Evolutionary conservation across 2,329 filamentous ascomycete species (phyloP).

Genomic region (Neonectria faginata): DNA sequence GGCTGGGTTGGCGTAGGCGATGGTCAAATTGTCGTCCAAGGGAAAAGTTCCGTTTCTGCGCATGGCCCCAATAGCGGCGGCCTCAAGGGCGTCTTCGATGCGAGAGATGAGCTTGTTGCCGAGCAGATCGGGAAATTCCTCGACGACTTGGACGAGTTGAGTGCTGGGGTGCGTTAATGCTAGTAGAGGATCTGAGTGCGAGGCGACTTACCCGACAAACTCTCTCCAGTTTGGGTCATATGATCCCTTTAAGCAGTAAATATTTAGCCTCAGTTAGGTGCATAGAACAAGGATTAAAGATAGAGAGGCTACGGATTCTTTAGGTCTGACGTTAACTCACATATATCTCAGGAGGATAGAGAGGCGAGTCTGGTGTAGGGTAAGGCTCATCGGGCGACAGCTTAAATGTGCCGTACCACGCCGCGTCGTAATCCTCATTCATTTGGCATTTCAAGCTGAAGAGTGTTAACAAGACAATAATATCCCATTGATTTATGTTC

Average conservation of each 20-base stretch:
- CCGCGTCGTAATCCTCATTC: conserved; percentile 51
- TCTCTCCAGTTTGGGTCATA: conserved; percentile 53
- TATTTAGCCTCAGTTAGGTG: neutral
- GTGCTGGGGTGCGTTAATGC: conserved; percentile 35
- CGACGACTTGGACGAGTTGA: conserved; percentile 51
- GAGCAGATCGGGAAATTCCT: conserved; percentile 50
- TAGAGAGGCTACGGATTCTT: neutral
- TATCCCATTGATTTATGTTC: neutral
- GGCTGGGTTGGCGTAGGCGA: conserved; percentile 56
- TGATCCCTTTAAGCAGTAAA: conserved; percentile 1
- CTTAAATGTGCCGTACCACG: conserved; percentile 57
- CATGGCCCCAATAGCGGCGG: conserved; percentile 54
- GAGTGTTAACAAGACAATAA: neutral
- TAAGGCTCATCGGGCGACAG: conserved; percentile 54
- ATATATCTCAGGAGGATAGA: conserved; percentile 43
- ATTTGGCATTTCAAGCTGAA: conserved; percentile 49
- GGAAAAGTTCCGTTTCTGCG: conserved; percentile 55
- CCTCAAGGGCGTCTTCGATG: conserved; percentile 53
- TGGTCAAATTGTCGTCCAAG: conserved; percentile 51
- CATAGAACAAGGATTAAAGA: neutral
- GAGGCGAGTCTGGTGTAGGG: conserved; percentile 49
- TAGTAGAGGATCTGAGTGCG: too few relatives aligned
- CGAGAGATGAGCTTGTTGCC: conserved; percentile 46
- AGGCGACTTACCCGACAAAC: conserved; percentile 48
- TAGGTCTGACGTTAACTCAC: neutral